phyloP scores from a whole-genome alignment of 495 filamentous ascomycete species.

The Aspergillus conjunctus region DNA sequence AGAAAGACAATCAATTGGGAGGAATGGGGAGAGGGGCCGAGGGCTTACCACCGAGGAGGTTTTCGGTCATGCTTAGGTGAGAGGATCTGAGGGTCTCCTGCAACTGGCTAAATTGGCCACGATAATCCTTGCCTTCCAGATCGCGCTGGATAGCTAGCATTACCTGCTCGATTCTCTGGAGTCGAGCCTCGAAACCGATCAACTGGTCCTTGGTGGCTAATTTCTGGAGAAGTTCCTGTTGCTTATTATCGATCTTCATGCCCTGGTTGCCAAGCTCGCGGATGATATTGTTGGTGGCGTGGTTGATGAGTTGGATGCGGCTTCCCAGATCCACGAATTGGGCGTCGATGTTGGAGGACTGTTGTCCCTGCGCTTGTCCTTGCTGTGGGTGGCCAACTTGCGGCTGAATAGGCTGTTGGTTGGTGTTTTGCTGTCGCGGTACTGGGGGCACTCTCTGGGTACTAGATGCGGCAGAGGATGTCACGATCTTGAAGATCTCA shows the following conservation, averaged over 20 bases:
- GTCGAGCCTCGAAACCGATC: conserved; percentile 52
- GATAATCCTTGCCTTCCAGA: conserved; percentile 72
- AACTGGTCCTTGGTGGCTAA: conserved; percentile 54
- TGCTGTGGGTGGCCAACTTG: conserved; percentile 27
- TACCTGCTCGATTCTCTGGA: conserved; percentile 60
- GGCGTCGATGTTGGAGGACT: conserved; percentile 37
- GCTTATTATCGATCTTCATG: conserved; percentile 56
- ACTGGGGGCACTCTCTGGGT: conserved; percentile 11
- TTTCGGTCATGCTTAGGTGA: conserved; percentile 65
- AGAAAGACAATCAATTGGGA: background rate
- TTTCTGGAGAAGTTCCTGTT: conserved; percentile 57
- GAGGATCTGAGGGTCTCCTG: conserved; percentile 72
- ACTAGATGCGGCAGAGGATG: conserved; percentile 50
- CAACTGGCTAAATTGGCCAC: conserved; percentile 66
- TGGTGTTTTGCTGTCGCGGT: conserved; percentile 24
- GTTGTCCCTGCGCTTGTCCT: conserved; percentile 23
- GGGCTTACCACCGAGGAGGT: conserved; percentile 41
- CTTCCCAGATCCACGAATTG: conserved; percentile 84
- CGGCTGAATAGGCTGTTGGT: conserved; percentile 29
- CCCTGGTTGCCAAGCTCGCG: conserved; percentile 56
- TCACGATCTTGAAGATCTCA: conserved; percentile 84
- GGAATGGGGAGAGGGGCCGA: background rate
- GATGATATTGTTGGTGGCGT: conserved; percentile 69
- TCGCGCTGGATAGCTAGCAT: conserved; percentile 62
- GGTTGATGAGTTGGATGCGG: conserved; percentile 74